Conservation (phyloP, 2,329 filamentous ascomycete species). For the Beauveria pseudobassiana region DNA sequence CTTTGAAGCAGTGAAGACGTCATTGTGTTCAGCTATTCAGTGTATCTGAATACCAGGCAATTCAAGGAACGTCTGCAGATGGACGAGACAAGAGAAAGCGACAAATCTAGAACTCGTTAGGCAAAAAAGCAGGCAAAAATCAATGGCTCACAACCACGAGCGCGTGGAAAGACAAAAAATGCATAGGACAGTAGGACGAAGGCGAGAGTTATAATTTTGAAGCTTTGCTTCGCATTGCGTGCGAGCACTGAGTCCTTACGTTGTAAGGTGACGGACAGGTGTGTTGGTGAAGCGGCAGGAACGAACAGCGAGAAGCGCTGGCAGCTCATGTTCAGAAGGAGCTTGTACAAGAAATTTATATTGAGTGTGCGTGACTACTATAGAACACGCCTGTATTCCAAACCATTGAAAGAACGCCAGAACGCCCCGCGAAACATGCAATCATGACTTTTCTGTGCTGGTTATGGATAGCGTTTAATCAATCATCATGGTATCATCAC, state of each 20-base stretch:
- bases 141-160: not conserved
- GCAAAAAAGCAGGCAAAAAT: not conserved
- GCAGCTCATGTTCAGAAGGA: not conserved
- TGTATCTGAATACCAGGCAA: not conserved
- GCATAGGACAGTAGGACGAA: not conserved
- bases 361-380: not conserved
- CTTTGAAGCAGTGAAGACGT: conserved; percentile 1
- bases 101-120: not conserved
- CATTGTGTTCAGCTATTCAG: not conserved
- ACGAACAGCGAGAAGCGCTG: not conserved
- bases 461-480: conserved; percentile 29
- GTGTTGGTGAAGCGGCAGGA: not conserved
- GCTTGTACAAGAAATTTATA: not conserved
- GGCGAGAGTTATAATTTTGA: not conserved
- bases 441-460: conserved; percentile 9
- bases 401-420: conserved; percentile 9
- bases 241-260: not conserved
- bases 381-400: not conserved
- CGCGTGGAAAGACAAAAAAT: not conserved
- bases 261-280: too few relatives aligned
- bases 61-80: not conserved
- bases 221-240: not conserved
- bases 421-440: conserved; percentile 12
- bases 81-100: not conserved
- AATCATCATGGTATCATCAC: conserved; percentile 88